These are phyloP conservation scores for Colletotrichum gigasporum DNA, from an alignment of 2,329 filamentous ascomycete species.

Conservation along the genomic window DNA sequence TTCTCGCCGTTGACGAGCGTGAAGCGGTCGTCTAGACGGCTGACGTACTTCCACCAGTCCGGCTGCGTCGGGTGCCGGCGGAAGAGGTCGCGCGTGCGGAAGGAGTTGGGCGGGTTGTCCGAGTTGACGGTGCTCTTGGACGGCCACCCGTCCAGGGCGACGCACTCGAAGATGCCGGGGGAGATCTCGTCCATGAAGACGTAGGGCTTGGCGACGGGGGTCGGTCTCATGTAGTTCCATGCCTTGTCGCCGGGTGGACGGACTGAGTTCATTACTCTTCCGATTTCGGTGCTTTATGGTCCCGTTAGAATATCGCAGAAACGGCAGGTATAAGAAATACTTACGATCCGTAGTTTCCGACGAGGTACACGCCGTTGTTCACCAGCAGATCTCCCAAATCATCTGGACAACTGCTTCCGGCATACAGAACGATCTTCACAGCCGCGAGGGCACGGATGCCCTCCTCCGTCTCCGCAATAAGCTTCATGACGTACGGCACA, in stretches of 20 bases:
- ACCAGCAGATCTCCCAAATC: constrained; percentile 48
- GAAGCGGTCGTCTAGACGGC: constrained; percentile 48
- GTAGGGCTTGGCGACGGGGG: constrained; percentile 14
- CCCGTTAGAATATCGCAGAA: not conserved
- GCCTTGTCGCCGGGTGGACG: constrained; percentile 38
- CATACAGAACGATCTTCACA: constrained; percentile 54
- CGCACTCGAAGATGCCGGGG: constrained; percentile 44
- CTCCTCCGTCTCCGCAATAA: constrained; percentile 57
- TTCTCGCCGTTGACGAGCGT: constrained; percentile 51
- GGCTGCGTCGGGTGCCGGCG: constrained; percentile 45
- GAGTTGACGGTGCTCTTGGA: constrained; percentile 44
- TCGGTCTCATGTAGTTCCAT: constrained; percentile 42
- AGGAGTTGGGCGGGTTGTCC: constrained; percentile 45
- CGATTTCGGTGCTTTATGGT: constrained; percentile 39
- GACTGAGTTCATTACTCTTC: constrained; percentile 38
- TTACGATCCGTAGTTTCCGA: not conserved
- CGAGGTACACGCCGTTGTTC: constrained; percentile 3
- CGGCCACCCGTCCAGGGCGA: constrained; percentile 45
- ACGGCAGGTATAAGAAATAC: not conserved
- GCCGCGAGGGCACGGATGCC: constrained; percentile 49
- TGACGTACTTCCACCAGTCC: constrained; percentile 48
- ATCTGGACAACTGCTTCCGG: constrained; percentile 56
- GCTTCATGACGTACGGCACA: constrained; percentile 62
- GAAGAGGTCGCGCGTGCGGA: constrained; percentile 47
- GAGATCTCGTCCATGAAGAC: constrained; percentile 24